These are phyloP conservation scores for Tulasnella sp. DNA, from an alignment of 768 basidiomycete genomes.

Conservation along the genomic window DNA sequence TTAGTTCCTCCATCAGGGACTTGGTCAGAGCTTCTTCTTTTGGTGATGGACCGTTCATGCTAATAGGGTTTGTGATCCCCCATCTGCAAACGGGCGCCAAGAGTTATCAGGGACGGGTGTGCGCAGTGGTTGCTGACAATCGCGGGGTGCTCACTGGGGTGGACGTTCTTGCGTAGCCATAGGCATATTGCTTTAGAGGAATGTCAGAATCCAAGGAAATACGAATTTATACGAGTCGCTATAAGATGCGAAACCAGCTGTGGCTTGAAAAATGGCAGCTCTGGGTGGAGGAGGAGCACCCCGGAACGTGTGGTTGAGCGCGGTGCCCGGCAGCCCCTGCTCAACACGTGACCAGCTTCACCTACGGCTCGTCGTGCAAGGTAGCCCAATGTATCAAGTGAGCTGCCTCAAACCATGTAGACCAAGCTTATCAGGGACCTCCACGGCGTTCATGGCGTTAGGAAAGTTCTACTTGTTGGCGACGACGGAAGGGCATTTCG, in stretches of 20 bases:
- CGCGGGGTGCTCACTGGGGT: conserved; percentile 1
- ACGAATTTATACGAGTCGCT: not conserved
- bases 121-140: not conserved
- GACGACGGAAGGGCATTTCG: too few relatives aligned
- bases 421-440: conserved; percentile 99
- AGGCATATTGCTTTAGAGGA: not conserved
- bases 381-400: conserved; percentile 99
- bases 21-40: conserved; percentile 78
- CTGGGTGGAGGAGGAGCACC: too few relatives aligned
- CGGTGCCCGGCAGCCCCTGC: too few relatives aligned
- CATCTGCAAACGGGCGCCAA: not conserved
- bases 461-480: conserved; percentile 99
- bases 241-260: not conserved
- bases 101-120: not conserved
- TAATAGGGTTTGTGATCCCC: conserved; percentile 84
- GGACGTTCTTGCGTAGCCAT: conserved; percentile 1
- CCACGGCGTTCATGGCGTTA: conserved; percentile 98
- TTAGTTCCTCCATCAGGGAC: conserved; percentile 89
- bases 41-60: conserved; percentile 66
- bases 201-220: not conserved
- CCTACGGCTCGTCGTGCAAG: too few relatives aligned
- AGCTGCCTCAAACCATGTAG: conserved; percentile 95
- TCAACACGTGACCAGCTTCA: too few relatives aligned
- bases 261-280: not conserved
- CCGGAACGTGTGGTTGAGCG: too few relatives aligned